Evolutionary conservation across 495 filamentous ascomycete genomes (phyloP).

Genomic region (Talaromyces proteolyticus): DNA sequence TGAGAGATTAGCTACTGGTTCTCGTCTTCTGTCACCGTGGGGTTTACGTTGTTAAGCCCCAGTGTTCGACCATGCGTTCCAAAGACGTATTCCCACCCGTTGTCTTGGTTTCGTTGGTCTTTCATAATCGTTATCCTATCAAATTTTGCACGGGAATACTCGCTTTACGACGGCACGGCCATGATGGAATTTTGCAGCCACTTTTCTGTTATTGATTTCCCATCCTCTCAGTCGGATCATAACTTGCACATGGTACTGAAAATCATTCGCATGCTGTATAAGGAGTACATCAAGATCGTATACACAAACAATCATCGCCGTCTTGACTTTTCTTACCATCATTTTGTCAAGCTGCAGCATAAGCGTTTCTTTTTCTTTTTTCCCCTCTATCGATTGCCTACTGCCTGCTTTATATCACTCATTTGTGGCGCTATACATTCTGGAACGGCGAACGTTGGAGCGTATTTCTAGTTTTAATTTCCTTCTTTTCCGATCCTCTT

Average conservation of each 20-base stretch:
- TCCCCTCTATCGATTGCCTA: not conserved
- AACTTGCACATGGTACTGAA: not conserved
- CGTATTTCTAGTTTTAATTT: slow-evolving; percentile 2
- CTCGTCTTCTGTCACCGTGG: not conserved
- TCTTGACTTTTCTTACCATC: not conserved
- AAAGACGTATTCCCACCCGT: not conserved
- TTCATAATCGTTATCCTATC: not conserved
- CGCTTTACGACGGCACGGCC: slow-evolving; percentile 10
- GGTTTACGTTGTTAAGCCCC: not conserved
- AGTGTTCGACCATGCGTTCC: not conserved
- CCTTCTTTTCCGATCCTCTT: not conserved
- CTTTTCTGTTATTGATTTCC: not conserved
- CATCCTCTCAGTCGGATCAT: not conserved
- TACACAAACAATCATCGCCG: not conserved
- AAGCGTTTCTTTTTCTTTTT: slow-evolving; percentile 1
- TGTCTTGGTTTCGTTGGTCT: slow-evolving; percentile 1
- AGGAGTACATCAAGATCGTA: not conserved
- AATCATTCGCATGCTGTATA: not conserved
- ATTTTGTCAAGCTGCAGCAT: not conserved
- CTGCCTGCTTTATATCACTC: slow-evolving; percentile 4
- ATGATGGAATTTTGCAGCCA: slow-evolving; percentile 9
- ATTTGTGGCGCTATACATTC: slow-evolving; percentile 7
- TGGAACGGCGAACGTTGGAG: slow-evolving; percentile 8
- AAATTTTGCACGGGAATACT: slow-evolving; percentile 5
- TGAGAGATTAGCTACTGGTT: slow-evolving; percentile 5